Base-by-base conservation (phyloP, 139 green algal genomes). In the Asterochloris erici region DNA sequence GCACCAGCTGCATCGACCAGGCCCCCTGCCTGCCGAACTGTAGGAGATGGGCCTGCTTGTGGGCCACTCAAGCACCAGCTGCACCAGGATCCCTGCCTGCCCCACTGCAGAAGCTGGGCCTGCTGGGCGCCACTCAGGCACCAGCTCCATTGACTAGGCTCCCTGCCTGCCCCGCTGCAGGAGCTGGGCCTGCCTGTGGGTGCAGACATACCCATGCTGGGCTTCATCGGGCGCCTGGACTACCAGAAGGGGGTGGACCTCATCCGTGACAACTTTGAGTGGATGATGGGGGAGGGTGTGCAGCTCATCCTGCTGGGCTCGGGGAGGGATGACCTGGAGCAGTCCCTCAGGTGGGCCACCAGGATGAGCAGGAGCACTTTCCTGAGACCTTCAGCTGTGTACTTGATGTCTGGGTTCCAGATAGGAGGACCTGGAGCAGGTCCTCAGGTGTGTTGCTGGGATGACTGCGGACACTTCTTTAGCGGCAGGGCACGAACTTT, bases 231-330 rank as follows among this genome's bases (percentile, higher is more conserved):
- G 11, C 91, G 95, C 0, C 86, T 98, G 85, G 95, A 98, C 88
- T 94, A 97, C 86, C 96, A 99, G 90, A 99, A 99, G 91, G 97
- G 97, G 12, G 95, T 99, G 74, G 97, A 99, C 89, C 90, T 99
- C 12, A 98, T 99, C 85, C 81, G 87, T 11, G 94, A 97, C 84
- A 94, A 85, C 83, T 95, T 93, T 84, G 90, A 95, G 66, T 98
- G 94, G 94, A 84, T 98, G 12, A 96, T 96, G 92, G 73, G 81
- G 21, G 82, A 96, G 85, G 81, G 84, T 27, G 87, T 90, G 26
- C 97, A 99, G 93, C 91, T 99, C 47, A 89, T 99, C 60, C 88
- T 99, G 87, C 93, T 99, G 70, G 97, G 97, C 76, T 93, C 84
- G 54, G 97, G 97, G 60, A 86, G 93, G 4, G 88, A 90, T 14